Conservation (phyloP, 768 basidiomycete species). For the Boletus insuetus region DNA sequence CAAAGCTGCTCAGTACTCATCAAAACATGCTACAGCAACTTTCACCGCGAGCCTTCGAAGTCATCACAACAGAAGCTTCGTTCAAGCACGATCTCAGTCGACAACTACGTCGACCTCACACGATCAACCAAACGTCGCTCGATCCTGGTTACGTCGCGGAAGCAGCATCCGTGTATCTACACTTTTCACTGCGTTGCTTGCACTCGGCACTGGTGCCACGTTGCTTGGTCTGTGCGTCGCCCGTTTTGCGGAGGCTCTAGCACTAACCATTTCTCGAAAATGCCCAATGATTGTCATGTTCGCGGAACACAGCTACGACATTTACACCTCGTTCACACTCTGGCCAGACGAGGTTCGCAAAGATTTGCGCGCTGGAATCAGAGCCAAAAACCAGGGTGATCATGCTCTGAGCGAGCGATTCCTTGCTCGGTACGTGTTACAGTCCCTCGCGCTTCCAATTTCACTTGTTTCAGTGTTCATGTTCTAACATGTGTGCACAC, state of each 20-base stretch:
- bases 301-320: slow-evolving; percentile 43
- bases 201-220: slow-evolving; percentile 39
- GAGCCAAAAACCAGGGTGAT: slow-evolving; percentile 59
- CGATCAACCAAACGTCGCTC: not conserved
- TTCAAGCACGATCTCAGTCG: slow-evolving; percentile 8
- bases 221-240: slow-evolving; percentile 42
- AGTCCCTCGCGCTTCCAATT: not conserved
- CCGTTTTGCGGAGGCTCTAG: not conserved
- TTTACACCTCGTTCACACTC: slow-evolving; percentile 54
- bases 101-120: slow-evolving; percentile 8
- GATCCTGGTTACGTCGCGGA: slow-evolving; percentile 8
- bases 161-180: slow-evolving; percentile 35
- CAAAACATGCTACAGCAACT: not conserved
- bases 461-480: not conserved
- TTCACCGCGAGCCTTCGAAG: not conserved
- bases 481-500: not conserved
- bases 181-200: slow-evolving; percentile 38
- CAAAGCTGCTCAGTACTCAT: not conserved
- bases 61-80: not conserved
- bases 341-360: slow-evolving; percentile 65
- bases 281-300: not conserved
- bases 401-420: slow-evolving; percentile 48
- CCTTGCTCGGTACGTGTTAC: slow-evolving; percentile 47
- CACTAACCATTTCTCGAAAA: too few relatives aligned
- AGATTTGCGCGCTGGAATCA: slow-evolving; percentile 65